Evolutionary conservation across 2,329 filamentous ascomycete genomes (phyloP).

Genomic region (Ophiocordyceps polyrhachis-furcata): DNA sequence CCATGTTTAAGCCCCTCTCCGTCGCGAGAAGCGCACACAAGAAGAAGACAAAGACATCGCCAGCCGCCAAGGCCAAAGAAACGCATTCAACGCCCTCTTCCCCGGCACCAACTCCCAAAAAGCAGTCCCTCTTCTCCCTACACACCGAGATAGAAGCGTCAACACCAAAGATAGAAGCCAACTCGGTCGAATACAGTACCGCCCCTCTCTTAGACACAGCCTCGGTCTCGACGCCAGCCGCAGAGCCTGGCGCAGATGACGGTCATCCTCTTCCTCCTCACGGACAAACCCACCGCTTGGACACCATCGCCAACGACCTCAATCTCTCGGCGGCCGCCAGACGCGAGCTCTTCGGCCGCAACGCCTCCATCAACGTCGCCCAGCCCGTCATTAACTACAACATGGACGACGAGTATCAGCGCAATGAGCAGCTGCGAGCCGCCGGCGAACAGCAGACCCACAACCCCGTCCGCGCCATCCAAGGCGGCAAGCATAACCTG

Average conservation of each 20-base stretch:
- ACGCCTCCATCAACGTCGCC: conserved; percentile 18
- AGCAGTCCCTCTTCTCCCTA: conserved; percentile 53
- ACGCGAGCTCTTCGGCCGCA: conserved; percentile 71
- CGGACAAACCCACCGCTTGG: conserved; percentile 34
- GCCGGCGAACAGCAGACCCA: conserved; percentile 53
- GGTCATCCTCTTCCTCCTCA: neutral
- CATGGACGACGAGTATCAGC: conserved; percentile 68
- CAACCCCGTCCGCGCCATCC: conserved; percentile 70
- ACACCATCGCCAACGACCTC: conserved; percentile 55
- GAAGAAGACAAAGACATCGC: conserved; percentile 31
- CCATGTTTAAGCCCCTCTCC: conserved; percentile 80
- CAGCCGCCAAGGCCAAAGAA: conserved; percentile 3
- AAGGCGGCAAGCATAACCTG: conserved; percentile 69
- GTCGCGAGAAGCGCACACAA: conserved; percentile 59
- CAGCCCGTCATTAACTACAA: conserved; percentile 71
- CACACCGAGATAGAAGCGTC: conserved; percentile 19
- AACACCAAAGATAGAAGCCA: conserved; percentile 7
- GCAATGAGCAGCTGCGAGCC: conserved; percentile 61
- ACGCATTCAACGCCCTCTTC: conserved; percentile 2
- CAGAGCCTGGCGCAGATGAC: conserved; percentile 11
- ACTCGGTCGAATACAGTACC: conserved; percentile 18
- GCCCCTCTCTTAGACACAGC: conserved; percentile 29
- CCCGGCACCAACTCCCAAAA: conserved; percentile 21
- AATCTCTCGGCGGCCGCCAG: conserved; percentile 60
- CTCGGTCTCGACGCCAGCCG: neutral